Conservation (phyloP, 495 filamentous ascomycete genomes). For the Xanthoparmelia taractica region DNA sequence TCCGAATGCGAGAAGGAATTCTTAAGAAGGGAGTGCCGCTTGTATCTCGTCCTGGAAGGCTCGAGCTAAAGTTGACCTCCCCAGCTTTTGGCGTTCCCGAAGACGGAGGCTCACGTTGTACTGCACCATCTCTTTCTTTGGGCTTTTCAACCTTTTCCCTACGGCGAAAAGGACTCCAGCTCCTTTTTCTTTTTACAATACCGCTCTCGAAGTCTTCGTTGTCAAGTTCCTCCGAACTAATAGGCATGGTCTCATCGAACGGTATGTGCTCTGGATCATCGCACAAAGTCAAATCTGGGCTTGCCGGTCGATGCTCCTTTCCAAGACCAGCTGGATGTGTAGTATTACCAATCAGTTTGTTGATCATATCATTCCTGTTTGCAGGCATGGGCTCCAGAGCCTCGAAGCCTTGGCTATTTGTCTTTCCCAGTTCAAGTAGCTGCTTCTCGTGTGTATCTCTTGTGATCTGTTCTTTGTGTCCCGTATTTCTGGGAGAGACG, state of each 20-base stretch:
- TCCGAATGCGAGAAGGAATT: constrained; percentile 25
- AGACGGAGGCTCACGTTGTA: constrained; percentile 1
- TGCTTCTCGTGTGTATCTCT: constrained; percentile 13
- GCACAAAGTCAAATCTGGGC: constrained; percentile 19
- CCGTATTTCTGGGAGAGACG: not conserved
- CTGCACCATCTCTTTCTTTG: constrained; percentile 9
- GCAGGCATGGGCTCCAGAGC: not conserved
- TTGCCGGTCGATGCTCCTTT: not conserved
- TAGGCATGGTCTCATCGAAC: constrained; percentile 21
- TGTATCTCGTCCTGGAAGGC: constrained; percentile 29
- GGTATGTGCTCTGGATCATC: constrained; percentile 24
- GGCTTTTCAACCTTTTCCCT: constrained; percentile 15
- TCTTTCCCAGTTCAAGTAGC: not conserved
- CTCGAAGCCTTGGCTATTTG: constrained; percentile 5
- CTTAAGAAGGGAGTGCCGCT: constrained; percentile 36
- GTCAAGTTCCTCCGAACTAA: constrained; percentile 21
- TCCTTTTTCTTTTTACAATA: constrained; percentile 10
- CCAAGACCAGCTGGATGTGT: not conserved
- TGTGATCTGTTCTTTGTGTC: constrained; percentile 14
- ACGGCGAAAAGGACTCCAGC: constrained; percentile 23
- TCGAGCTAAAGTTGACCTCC: constrained; percentile 19
- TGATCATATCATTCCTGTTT: not conserved
- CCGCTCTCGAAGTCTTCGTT: constrained; percentile 17
- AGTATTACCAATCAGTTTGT: not conserved
- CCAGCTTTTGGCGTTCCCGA: constrained; percentile 3